Evolutionary conservation across 352 stramenopile species (phyloP), one percentile per base, ranked within the genome.

Genomic region (Pythium vanterpoolii): DNA sequence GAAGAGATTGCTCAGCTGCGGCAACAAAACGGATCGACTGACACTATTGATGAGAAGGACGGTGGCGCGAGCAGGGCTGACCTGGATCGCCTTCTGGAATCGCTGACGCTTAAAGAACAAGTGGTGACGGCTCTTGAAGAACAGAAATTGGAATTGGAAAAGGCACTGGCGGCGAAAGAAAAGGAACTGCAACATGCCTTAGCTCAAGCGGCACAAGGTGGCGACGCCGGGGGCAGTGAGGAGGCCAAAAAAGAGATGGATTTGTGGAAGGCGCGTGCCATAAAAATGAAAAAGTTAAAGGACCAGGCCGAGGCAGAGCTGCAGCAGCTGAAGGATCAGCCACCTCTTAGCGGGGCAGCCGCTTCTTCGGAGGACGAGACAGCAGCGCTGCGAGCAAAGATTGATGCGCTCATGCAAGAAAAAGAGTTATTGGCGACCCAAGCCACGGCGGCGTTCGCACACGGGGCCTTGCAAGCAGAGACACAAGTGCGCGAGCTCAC

Each of bases 241-340:
- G 72, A 74, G 46, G 38, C 27, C 5, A 71, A 68, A 31, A 71
- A 76, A 54, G 77, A 91, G 49, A 80, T 89, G 58, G 79, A 95
- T 44, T 31, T 95, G 23, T 92, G 83, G 84, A 84, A 83, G 26
- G 73, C 80, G 54, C 81, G 84, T 28, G 83, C 86, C 28, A 68
- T 95, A 33, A 89, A 89, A 51, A 93, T 93, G 83, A 93, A 93
- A 47, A 93, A 93, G 54, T 44, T 87, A 0, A 93, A 93, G 42
- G 83, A 93, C 27, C 57, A 87, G 19, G 66, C 79, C 14, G 79
- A 93, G 47, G 51, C 64, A 0, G 83, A 90, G 27, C 67, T 88
- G 4, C 78, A 73, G 21, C 60, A 68, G 13, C 56, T 84, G 10
- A 74, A 76, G 36, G 45, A 66, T 4, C 60, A 47, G 27, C n/a